A percentile compares a stretch with the other conserved stretches of the same genome.
Evolutionary conservation across 2,329 filamentous ascomycete species (phyloP).

Genomic region (Claviceps sp.): DNA sequence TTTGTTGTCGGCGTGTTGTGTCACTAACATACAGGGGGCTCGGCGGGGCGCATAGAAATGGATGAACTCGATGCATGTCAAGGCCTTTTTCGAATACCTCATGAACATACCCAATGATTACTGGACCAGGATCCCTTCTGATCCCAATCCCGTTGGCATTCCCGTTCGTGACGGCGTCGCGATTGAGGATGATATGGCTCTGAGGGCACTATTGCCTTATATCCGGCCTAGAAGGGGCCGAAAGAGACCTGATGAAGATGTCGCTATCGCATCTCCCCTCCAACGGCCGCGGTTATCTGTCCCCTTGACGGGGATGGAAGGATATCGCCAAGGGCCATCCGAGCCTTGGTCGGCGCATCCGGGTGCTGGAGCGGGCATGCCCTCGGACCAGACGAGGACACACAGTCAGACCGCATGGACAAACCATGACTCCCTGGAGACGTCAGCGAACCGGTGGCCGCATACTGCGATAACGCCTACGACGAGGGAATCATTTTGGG

Average conservation of each 20-base stretch:
- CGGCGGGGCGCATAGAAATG: constrained; percentile 47
- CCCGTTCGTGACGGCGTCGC: constrained; percentile 67
- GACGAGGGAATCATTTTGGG: constrained; percentile 39
- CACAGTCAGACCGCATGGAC: constrained; percentile 12
- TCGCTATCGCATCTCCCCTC: constrained; percentile 32
- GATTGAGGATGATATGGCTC: constrained; percentile 76
- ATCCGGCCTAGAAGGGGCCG: constrained; percentile 49
- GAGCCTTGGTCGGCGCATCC: constrained; percentile 35
- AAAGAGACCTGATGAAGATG: constrained; percentile 51
- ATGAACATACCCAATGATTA: constrained; percentile 67
- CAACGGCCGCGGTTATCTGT: constrained; percentile 52
- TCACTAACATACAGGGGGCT: not conserved
- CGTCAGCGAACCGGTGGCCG: constrained; percentile 57
- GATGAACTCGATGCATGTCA: constrained; percentile 94
- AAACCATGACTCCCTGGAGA: constrained; percentile 40
- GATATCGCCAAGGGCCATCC: constrained; percentile 17
- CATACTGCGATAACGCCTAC: constrained; percentile 64
- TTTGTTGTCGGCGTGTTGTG: not conserved
- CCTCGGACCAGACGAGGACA: constrained; percentile 23
- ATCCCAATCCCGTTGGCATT: constrained; percentile 47
- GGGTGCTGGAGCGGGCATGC: constrained; percentile 21
- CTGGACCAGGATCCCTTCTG: constrained; percentile 60
- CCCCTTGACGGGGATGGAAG: constrained; percentile 27
- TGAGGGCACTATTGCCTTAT: constrained; percentile 72
- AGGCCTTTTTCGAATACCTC: constrained; percentile 88